These are phyloP conservation scores for Stephania cephalantha DNA, from an alignment of 164 flowering plant species.

Conservation along the genomic window DNA sequence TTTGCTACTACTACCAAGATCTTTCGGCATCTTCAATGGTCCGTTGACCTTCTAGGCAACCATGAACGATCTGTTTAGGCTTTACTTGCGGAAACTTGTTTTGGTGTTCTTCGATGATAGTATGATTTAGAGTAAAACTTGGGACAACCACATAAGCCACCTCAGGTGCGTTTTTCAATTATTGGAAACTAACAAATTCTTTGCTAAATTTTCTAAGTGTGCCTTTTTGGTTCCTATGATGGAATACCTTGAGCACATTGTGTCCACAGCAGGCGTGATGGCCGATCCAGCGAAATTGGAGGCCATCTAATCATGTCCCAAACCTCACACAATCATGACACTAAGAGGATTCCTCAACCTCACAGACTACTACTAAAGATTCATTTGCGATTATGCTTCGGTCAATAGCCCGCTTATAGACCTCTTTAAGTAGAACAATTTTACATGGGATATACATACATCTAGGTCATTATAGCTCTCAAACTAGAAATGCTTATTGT, in stretches of 20 bases:
- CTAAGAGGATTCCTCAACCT: constrained; percentile 11
- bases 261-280: not conserved
- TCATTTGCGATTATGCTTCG: not conserved
- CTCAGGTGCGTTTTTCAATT: no score
- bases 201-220: constrained; percentile 1
- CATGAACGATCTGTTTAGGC: not conserved
- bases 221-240: not conserved
- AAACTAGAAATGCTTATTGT: not conserved
- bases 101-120: not conserved
- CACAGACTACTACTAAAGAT: no score
- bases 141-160: not conserved
- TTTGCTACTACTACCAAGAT: no score
- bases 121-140: not conserved
- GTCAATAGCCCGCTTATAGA: not conserved
- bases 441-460: not conserved
- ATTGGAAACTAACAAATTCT: constrained; percentile 1
- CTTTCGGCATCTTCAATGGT: no score
- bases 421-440: not conserved
- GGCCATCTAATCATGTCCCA: constrained; percentile 5
- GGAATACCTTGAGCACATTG: constrained; percentile 9
- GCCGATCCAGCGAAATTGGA: constrained; percentile 1
- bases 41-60: not conserved
- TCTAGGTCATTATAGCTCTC: not conserved
- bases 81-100: not conserved
- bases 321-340: not conserved